Evolutionary conservation across 768 basidiomycete species (phyloP), one percentile per base, ranked within the genome.

Genomic region (Xerocomellus intermedius): DNA sequence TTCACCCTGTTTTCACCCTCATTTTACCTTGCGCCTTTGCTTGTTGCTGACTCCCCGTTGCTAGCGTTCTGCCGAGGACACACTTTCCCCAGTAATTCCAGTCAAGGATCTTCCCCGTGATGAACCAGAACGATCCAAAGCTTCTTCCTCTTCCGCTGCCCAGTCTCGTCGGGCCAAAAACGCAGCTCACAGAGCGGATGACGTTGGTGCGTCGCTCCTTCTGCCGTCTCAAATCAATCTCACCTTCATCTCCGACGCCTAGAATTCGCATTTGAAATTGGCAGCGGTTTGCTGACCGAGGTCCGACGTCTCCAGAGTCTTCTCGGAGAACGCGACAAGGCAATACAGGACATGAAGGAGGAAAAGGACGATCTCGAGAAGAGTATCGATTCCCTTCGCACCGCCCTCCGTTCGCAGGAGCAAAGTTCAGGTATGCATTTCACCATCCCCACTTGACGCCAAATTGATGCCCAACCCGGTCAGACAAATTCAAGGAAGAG

Each of bases 231-330:
- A 14, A 36, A 2, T 42, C 58, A 36, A 2, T 42, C 58, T 37
- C 46, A 19, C 52, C 45, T 56, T 65, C 52, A 66, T 63, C 7
- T 60, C 57, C 65, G 56, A 51, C 59, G 62, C 65, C 67, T 75
- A 90, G 96, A 97, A 77, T 98, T 98, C 63, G 96, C 96, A 38
- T 95, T 97, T 64, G 96, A 98, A 76, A 98, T 98, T 53, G 95
- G 96, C 8, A 94, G 91, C 59, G 89, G 89, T 13, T 77, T 98
- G 47, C 78, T 98, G 30, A 89, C 89, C 8, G 96, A 98, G 74
- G 93, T 98, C 43, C 80, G 95, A 42, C 81, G 96, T 39, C 78
- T 98, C 38, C 96, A 98, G 67, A 88, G 87, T 54, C 79, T 98
- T 55, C 82, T 98, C 39, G 89, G 82, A 16, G 96, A 98, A 73